phyloP scores from a whole-genome alignment of 2,329 filamentous ascomycete species.

The Sarocladiaceae sp. region DNA sequence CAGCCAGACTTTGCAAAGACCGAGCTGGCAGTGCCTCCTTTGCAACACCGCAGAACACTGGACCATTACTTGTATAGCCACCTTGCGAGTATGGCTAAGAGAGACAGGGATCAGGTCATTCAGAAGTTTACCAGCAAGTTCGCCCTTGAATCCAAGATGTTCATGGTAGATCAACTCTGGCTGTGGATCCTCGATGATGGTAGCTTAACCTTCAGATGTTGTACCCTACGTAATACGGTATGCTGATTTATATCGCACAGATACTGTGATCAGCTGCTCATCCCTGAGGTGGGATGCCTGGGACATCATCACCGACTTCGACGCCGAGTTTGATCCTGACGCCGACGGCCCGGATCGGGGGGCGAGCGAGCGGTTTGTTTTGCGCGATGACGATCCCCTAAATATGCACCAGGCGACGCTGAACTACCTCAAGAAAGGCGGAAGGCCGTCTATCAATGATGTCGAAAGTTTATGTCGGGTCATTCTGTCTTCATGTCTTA shows the following conservation, averaged over 20 bases:
- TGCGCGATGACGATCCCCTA: slow-evolving; percentile 9
- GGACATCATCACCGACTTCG: not conserved
- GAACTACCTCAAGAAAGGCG: not conserved
- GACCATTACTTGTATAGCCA: slow-evolving; percentile 38
- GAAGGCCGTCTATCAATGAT: slow-evolving; percentile 1
- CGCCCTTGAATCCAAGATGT: slow-evolving; percentile 17
- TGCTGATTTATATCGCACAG: not conserved
- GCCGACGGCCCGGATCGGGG: not conserved
- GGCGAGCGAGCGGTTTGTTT: slow-evolving; percentile 1
- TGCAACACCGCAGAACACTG: slow-evolving; percentile 37
- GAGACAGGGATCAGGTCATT: slow-evolving; percentile 37
- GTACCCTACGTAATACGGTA: not conserved
- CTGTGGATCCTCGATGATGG: slow-evolving; percentile 31
- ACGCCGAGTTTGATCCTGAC: not conserved
- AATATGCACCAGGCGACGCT: slow-evolving; percentile 10
- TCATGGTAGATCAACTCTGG: slow-evolving; percentile 39
- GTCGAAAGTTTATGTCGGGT: slow-evolving; percentile 10
- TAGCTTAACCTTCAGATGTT: too few species aligned
- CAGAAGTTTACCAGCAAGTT: slow-evolving; percentile 22
- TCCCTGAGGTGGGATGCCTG: slow-evolving; percentile 31
- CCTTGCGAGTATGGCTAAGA: slow-evolving; percentile 27
- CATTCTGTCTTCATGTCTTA: slow-evolving; percentile 9
- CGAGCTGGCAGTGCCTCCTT: slow-evolving; percentile 20
- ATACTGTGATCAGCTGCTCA: slow-evolving; percentile 29
- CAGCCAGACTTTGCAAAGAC: not conserved